Evolutionary conservation across 2,329 filamentous ascomycete species (phyloP).

Genomic region (Colletotrichum camelliae): DNA sequence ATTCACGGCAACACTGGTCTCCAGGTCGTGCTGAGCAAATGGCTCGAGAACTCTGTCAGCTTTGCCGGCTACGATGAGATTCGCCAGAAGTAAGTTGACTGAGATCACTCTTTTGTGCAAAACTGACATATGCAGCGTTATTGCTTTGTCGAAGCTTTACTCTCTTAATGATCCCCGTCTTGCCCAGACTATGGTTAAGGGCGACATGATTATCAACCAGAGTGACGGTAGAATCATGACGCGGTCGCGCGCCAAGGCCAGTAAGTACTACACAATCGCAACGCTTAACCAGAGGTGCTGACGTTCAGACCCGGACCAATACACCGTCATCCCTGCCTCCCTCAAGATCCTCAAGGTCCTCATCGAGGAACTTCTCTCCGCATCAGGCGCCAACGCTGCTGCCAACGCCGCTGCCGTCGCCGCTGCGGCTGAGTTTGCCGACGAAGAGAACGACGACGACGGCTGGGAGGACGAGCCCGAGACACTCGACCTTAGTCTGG

Average conservation of each 20-base stretch:
- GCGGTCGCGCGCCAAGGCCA: constrained; percentile 84
- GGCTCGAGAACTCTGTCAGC: constrained; percentile 95
- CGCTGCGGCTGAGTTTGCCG: constrained; percentile 54
- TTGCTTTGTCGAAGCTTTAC: constrained; percentile 91
- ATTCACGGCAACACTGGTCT: constrained; percentile 84
- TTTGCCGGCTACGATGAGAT: constrained; percentile 99
- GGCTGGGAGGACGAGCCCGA: constrained; percentile 90
- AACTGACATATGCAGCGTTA: constrained; percentile 65
- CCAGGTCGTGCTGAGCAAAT: constrained; percentile 88
- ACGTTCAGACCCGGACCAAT: constrained; percentile 76
- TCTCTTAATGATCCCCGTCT: constrained; percentile 84
- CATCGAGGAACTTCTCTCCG: constrained; percentile 87
- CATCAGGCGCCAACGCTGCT: constrained; percentile 69
- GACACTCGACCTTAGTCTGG: constrained; percentile 76
- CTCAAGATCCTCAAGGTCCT: constrained; percentile 97
- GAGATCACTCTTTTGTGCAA: not conserved
- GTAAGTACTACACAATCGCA: constrained; percentile 47
- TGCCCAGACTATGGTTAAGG: constrained; percentile 82
- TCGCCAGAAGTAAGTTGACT: constrained; percentile 80
- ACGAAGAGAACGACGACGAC: constrained; percentile 76
- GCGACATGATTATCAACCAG: constrained; percentile 79
- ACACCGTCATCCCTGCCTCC: constrained; percentile 83
- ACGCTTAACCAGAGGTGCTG: constrained; percentile 28
- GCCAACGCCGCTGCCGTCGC: constrained; percentile 66
- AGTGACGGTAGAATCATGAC: constrained; percentile 87